Evolutionary conservation across 257 asterid species (phyloP).

Genomic region (Misopates orontium): DNA sequence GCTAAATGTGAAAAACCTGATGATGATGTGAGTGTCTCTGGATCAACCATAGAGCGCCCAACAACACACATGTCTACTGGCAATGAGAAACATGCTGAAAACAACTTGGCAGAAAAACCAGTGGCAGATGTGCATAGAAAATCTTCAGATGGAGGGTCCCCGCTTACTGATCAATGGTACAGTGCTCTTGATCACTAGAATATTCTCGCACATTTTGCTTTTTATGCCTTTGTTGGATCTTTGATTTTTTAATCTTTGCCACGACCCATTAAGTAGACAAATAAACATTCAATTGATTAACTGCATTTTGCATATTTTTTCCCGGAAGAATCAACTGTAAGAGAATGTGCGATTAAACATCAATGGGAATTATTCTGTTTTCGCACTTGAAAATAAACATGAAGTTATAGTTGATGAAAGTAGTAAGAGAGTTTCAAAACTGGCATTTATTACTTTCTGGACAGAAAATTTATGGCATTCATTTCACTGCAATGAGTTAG

Average conservation of each 20-base stretch:
- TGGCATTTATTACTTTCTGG: neutral
- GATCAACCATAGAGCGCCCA: slow-evolving; percentile 44
- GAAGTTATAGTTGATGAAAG: neutral
- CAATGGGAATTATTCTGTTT: neutral
- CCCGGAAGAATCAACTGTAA: slow-evolving; percentile 4
- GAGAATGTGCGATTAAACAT: neutral
- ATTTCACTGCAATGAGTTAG: neutral
- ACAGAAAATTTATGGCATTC: neutral
- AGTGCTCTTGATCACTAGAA: slow-evolving; percentile 19
- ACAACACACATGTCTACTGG: slow-evolving; percentile 33
- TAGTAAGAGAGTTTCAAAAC: neutral
- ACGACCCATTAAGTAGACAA: neutral
- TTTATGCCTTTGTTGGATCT: neutral
- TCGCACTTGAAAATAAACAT: neutral
- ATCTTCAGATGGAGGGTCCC: slow-evolving; percentile 40
- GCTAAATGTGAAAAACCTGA: slow-evolving; percentile 53
- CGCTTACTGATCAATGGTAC: slow-evolving; percentile 51
- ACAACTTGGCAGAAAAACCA: slow-evolving; percentile 42
- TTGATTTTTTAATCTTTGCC: slow-evolving; percentile 6
- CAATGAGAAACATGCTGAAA: slow-evolving; percentile 46
- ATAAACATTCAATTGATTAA: neutral
- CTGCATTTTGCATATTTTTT: neutral
- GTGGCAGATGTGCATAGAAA: slow-evolving; percentile 51
- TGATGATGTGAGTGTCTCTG: slow-evolving; percentile 51
- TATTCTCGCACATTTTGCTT: slow-evolving; percentile 1